phyloP scores from a whole-genome alignment of 2,329 filamentous ascomycete species.

The Cytospora piceae region DNA sequence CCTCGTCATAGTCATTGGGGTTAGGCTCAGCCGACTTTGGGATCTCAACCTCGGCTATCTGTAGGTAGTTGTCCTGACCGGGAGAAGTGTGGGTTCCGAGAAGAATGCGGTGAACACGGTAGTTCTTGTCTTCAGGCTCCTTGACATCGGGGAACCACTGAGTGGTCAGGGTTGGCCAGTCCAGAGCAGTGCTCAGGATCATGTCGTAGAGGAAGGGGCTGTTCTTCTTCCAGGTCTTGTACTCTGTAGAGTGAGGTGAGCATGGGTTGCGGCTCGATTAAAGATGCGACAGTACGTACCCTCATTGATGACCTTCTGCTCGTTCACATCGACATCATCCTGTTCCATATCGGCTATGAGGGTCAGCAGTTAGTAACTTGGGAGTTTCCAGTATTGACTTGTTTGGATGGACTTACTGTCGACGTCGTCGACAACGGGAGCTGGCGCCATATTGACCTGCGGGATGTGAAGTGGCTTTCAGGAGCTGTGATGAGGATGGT shows the following conservation, averaged over 20 bases:
- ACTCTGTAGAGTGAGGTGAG: constrained; percentile 62
- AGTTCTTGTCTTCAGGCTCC: constrained; percentile 83
- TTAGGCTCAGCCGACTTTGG: constrained; percentile 78
- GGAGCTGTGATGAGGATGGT: neutral
- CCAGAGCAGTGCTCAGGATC: constrained; percentile 90
- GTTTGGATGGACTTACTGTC: constrained; percentile 46
- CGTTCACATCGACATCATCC: constrained; percentile 72
- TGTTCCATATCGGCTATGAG: constrained; percentile 52
- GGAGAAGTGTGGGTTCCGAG: constrained; percentile 94
- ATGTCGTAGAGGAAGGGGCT: constrained; percentile 97
- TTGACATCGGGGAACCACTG: constrained; percentile 98
- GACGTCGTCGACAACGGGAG: constrained; percentile 53
- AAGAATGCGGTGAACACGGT: constrained; percentile 83
- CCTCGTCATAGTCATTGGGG: constrained; percentile 85
- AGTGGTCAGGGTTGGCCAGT: constrained; percentile 96
- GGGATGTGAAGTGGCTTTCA: neutral
- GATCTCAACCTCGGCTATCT: constrained; percentile 92
- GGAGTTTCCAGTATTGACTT: neutral
- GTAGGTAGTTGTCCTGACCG: constrained; percentile 84
- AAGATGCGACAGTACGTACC: constrained; percentile 44
- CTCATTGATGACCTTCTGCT: constrained; percentile 93
- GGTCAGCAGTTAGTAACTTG: constrained; percentile 2
- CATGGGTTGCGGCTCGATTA: constrained; percentile 25
- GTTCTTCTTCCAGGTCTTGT: constrained; percentile 99
- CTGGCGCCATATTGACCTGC: constrained; percentile 48